A percentile compares a stretch with the other conserved stretches of the same genome.
These are phyloP conservation scores for Prunus mira DNA, from an alignment of 306 rosid species.

Conservation along the genomic window DNA sequence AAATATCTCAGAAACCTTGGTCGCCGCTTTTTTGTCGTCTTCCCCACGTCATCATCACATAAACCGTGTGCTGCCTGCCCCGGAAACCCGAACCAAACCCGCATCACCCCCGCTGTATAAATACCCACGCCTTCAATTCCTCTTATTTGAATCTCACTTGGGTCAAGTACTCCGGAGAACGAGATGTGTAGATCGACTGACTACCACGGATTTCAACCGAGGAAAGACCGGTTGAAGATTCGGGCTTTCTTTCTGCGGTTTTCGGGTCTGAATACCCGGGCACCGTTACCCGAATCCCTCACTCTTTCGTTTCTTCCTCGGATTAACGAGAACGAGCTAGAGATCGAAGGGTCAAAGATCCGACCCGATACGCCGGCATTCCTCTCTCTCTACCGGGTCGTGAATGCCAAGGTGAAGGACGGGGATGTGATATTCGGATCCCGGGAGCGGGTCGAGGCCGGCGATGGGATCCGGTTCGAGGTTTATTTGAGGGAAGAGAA, in stretches of 20 bases:
- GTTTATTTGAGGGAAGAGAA: slow-evolving; percentile 38
- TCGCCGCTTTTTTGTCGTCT: background rate
- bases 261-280: slow-evolving; percentile 9
- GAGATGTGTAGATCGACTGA: slow-evolving; percentile 48
- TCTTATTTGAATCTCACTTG: background rate
- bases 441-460: slow-evolving; percentile 35
- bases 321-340: slow-evolving; percentile 32
- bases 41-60: background rate
- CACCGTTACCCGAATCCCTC: slow-evolving; percentile 35
- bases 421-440: slow-evolving; percentile 33
- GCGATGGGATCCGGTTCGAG: slow-evolving; percentile 40
- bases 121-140: background rate
- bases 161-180: background rate
- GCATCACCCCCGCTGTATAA: background rate
- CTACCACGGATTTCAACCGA: slow-evolving; percentile 12
- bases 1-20: background rate
- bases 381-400: slow-evolving; percentile 40
- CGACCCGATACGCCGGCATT: slow-evolving; percentile 38
- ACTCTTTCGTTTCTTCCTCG: slow-evolving; percentile 44
- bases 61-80: slow-evolving; percentile 25
- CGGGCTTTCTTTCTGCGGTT: slow-evolving; percentile 32
- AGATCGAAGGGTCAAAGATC: slow-evolving; percentile 34
- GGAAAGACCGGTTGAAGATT: slow-evolving; percentile 20
- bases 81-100: background rate
- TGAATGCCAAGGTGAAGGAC: background rate